These are phyloP conservation scores for Elsinoe australis DNA, from an alignment of 2,329 filamentous ascomycete genomes.

Conservation along the genomic window DNA sequence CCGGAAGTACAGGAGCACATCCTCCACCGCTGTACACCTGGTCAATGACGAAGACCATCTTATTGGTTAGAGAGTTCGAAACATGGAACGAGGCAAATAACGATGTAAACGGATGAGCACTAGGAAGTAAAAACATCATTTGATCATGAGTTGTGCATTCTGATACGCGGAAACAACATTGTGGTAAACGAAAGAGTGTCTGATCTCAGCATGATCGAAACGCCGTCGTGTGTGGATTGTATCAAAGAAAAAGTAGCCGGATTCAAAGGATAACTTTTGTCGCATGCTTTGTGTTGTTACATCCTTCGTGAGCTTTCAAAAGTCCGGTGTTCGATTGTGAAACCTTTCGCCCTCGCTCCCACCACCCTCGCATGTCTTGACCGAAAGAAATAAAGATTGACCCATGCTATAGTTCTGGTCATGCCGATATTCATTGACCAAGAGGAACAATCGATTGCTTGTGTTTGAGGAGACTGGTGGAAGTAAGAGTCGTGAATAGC, in stretches of 20 bases:
- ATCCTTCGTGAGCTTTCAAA: constrained; percentile 9
- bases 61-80: not conserved
- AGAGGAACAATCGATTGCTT: constrained; percentile 4
- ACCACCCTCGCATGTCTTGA: constrained; percentile 3
- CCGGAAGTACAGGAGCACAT: too few relatives aligned
- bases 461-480: constrained; percentile 13
- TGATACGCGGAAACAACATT: constrained; percentile 5
- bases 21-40: too few relatives aligned
- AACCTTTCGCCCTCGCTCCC: constrained; percentile 6
- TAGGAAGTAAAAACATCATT: not conserved
- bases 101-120: not conserved
- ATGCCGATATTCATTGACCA: constrained; percentile 9
- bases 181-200: constrained; percentile 6
- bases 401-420: constrained; percentile 6
- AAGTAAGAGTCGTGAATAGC: constrained; percentile 16
- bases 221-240: constrained; percentile 12
- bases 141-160: constrained; percentile 10
- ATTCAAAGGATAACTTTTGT: constrained; percentile 11
- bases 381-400: not conserved
- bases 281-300: constrained; percentile 6
- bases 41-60: too few relatives aligned
- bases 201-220: constrained; percentile 6
- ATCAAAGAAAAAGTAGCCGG: constrained; percentile 5
- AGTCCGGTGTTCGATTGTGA: constrained; percentile 8
- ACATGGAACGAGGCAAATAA: not conserved